phyloP scores from a whole-genome alignment of 768 basidiomycete genomes.

The Dacryopinax primogenitus region DNA sequence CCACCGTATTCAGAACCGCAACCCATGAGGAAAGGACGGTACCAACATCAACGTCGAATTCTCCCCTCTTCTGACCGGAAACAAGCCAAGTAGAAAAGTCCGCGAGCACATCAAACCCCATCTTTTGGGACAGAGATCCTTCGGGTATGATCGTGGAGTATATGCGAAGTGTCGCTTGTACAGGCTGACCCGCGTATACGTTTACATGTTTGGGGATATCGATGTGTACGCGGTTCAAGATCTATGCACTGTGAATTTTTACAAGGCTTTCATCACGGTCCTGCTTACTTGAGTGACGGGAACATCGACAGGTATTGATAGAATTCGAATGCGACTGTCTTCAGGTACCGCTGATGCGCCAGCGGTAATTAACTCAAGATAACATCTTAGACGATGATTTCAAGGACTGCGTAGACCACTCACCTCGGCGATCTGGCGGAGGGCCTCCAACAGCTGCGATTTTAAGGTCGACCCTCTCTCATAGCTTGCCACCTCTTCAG shows the following conservation, averaged over 20 bases:
- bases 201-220: conserved; percentile 25
- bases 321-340: conserved; percentile 31
- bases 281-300: conserved; percentile 61
- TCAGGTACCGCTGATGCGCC: conserved; percentile 27
- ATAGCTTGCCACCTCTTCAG: background rate
- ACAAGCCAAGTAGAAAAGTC: conserved; percentile 78
- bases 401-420: conserved; percentile 19
- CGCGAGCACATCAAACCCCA: conserved; percentile 59
- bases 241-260: conserved; percentile 38
- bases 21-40: conserved; percentile 18
- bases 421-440: conserved; percentile 28
- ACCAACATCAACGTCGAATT: conserved; percentile 60
- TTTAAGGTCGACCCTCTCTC: conserved; percentile 22
- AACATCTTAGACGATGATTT: conserved; percentile 18
- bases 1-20: background rate
- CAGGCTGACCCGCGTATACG: conserved; percentile 77
- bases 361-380: conserved; percentile 29
- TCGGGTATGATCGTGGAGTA: conserved; percentile 70
- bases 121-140: conserved; percentile 20
- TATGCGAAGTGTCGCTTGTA: conserved; percentile 54
- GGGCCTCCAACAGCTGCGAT: conserved; percentile 22
- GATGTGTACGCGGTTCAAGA: conserved; percentile 31
- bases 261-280: conserved; percentile 23
- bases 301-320: conserved; percentile 75
- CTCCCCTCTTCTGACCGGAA: conserved; percentile 75